These are phyloP conservation scores for Chromosphaera perkinsii DNA, from an alignment of 208 protist species.

Conservation along the genomic window DNA sequence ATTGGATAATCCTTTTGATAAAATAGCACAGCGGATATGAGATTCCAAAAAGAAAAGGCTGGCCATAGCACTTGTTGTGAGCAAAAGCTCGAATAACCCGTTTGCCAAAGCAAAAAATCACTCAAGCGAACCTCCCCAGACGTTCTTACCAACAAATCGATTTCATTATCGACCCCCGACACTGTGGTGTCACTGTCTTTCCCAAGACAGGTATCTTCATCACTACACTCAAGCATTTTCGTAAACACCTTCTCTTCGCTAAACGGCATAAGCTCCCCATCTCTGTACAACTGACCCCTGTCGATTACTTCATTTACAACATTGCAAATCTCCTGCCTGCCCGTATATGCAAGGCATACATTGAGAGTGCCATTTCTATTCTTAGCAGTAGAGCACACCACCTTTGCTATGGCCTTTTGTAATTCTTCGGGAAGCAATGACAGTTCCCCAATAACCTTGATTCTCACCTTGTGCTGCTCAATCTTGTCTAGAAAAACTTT, in stretches of 20 bases:
- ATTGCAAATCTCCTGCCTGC: constrained; percentile 65
- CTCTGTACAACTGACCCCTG: too few relatives aligned
- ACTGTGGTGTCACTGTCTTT: too few relatives aligned
- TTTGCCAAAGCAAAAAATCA: constrained; percentile 70
- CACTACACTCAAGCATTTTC: too few relatives aligned
- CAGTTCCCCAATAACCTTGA: constrained; percentile 7
- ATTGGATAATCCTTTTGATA: constrained; percentile 27
- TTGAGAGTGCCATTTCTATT: constrained; percentile 40
- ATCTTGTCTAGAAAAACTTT: neutral
- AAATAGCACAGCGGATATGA: constrained; percentile 13
- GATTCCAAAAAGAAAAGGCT: constrained; percentile 45
- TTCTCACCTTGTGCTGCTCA: neutral
- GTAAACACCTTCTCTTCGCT: too few relatives aligned
- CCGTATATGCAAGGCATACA: constrained; percentile 65
- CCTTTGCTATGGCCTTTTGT: neutral
- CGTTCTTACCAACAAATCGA: constrained; percentile 68
- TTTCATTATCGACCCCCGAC: constrained; percentile 11
- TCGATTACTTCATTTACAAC: too few relatives aligned
- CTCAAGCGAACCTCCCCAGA: constrained; percentile 64
- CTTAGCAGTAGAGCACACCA: neutral
- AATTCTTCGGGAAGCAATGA: neutral
- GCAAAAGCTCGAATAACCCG: neutral
- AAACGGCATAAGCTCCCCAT: too few relatives aligned
- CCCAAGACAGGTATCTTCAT: too few relatives aligned
- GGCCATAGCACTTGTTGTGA: constrained; percentile 37